These are phyloP conservation scores for Kazachstania psychrophila DNA, from an alignment of 805 yeast genomes.

Conservation along the genomic window DNA sequence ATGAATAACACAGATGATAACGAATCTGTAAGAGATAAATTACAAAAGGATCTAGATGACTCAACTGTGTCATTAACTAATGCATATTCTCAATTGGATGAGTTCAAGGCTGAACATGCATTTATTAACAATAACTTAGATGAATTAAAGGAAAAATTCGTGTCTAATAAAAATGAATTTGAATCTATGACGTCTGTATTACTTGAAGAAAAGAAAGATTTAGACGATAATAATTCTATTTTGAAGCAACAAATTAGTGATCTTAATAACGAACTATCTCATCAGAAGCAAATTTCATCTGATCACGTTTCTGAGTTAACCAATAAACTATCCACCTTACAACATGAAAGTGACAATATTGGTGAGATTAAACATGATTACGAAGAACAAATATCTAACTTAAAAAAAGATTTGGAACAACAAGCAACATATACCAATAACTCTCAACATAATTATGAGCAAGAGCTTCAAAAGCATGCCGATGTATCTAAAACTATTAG, in stretches of 20 bases:
- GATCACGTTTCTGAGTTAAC: conserved; percentile 15
- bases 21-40: conserved; percentile 19
- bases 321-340: conserved; percentile 26
- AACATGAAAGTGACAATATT: conserved; percentile 19
- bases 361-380: conserved; percentile 17
- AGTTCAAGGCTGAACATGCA: conserved; percentile 51
- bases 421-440: conserved; percentile 41
- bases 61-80: conserved; percentile 46
- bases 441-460: conserved; percentile 46
- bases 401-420: conserved; percentile 32
- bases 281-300: conserved; percentile 22
- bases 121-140: conserved; percentile 60
- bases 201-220: conserved; percentile 12
- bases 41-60: conserved; percentile 36
- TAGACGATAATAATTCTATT: conserved; percentile 16
- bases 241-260: conserved; percentile 27
- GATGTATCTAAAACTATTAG: conserved; percentile 37
- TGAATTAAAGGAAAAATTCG: conserved; percentile 47
- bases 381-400: conserved; percentile 24
- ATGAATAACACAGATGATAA: conserved; percentile 10
- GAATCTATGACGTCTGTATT: conserved; percentile 11
- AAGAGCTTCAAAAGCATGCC: conserved; percentile 47
- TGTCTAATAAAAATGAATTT: conserved; percentile 31
- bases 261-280: conserved; percentile 27
- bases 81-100: conserved; percentile 49